These are phyloP conservation scores for Blastobotrys peoriensis DNA, from an alignment of 805 yeast species.

Conservation along the genomic window DNA sequence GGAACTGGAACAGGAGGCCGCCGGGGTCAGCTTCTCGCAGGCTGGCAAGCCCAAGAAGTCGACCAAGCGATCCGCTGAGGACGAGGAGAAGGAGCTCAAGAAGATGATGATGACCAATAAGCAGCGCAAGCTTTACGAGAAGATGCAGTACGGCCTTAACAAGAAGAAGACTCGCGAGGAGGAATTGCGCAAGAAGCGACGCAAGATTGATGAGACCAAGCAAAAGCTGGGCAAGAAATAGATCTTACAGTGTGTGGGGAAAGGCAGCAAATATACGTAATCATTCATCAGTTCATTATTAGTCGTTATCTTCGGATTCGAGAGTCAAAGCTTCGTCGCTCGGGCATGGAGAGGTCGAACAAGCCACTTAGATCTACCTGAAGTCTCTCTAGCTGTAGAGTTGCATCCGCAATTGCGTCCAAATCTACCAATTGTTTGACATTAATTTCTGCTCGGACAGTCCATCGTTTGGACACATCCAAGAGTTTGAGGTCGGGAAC, in stretches of 20 bases:
- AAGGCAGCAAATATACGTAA: neutral
- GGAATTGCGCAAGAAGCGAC: conserved; percentile 61
- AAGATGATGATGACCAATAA: conserved; percentile 97
- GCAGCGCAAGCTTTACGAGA: conserved; percentile 87
- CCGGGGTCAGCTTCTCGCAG: conserved; percentile 76
- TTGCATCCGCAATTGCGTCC: conserved; percentile 60
- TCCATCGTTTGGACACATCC: conserved; percentile 28
- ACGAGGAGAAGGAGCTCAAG: conserved; percentile 83
- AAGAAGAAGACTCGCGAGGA: conserved; percentile 75
- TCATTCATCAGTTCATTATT: neutral
- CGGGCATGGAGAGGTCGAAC: conserved; percentile 66
- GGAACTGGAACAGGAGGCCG: conserved; percentile 85
- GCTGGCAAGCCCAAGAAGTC: conserved; percentile 32
- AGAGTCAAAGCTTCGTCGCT: conserved; percentile 75
- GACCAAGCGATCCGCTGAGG: conserved; percentile 35
- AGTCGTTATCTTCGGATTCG: conserved; percentile 38
- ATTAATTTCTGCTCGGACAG: conserved; percentile 60
- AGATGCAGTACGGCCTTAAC: conserved; percentile 87
- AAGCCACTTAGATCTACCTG: conserved; percentile 65
- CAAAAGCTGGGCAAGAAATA: conserved; percentile 7
- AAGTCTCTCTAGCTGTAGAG: conserved; percentile 52
- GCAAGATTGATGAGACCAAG: conserved; percentile 32
- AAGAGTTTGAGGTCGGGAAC: conserved; percentile 15
- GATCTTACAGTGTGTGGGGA: neutral
- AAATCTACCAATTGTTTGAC: conserved; percentile 69